Evolutionary conservation across 2,329 filamentous ascomycete genomes (phyloP), one percentile per base, ranked within the genome.

Genomic region (Cryphonectria japonica): DNA sequence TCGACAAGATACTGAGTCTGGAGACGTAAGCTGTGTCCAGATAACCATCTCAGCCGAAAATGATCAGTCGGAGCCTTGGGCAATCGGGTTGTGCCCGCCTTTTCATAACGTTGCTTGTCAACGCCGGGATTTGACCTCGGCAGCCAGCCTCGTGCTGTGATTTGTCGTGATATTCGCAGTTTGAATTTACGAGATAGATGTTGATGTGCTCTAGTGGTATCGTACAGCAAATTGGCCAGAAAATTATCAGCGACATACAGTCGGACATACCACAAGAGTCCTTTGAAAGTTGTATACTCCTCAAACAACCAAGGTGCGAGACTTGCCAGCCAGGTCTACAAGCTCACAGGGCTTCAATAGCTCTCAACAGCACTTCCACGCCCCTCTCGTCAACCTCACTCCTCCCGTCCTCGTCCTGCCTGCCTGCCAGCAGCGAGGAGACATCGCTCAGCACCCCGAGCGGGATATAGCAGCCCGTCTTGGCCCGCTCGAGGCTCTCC

Each of bases 391-490:
- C 81, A 50, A 90, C 78, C 29, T 85, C 85, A 11, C 66, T 69
- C 19, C 9, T 37, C 5, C 71, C 71, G 1, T 73, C 71, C 0
- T 81, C 82, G 43, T 84, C 76, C 64, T 79, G 79, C 1, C 83
- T 79, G 59, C 89, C 89, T 50, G 89, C 89, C 37, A 98, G 82
- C 69, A 96, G 82, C 82, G 91, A 92, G 5, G 92, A 91, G 60
- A 98, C 86, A 83, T 98, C 95, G 78, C 95, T 98, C 79, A 96
- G 87, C 76, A 97, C 83, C 0, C 95, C 95, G 22, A 98, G 82
- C 0, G 94, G 94, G 70, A 98, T 89, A 77, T 95, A 95, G 64
- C 91, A 93, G 7, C 91, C 92, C 29, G 89, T 90, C 79, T 91
- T 93, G 19, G 92, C 93, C 76, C 90, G 90, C 76, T 97, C 94